Evolutionary conservation across 768 basidiomycete genomes (phyloP), one percentile per base, ranked within the genome.

Genomic region (Leccinum obscurum): DNA sequence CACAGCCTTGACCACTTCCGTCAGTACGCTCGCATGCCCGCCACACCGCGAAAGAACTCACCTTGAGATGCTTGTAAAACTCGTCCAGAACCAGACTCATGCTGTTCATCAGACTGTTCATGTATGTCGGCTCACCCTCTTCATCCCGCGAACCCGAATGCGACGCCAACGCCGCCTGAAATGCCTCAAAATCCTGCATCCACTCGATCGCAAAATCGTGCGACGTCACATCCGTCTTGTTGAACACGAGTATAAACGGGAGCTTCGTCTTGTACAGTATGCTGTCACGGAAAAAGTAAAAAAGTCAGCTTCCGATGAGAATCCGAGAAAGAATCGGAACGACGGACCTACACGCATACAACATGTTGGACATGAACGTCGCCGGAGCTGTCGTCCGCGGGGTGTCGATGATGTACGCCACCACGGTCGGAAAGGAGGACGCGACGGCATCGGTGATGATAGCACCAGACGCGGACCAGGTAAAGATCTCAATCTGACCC

Each of bases 331-430:
- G 37, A 37, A 52, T 17, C n/a, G 51, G 15, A 30, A 60, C 20
- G 44, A 46, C 64, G 59, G 59, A 90, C 91, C 92, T 94, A 82
- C 97, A 99, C 2, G 97, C 97, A 69, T 98, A 99, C 48, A 99
- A 82, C 97, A 99, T 99, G 76, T 99, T 99, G 20, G 89, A 92
- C 97, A 98, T 99, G 76, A 99, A 99, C 3, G 97, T 99, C 15
- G 96, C 94, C 0, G 97, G 97, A 0, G 93, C 87, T 0, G 90
- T 89, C 20, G 93, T 94, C 62, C 97, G 82, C 22, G 97, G 97
- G 4, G 97, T 99, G 75, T 99, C 97, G 66, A 99, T 93, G 62
- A 99, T 84, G 70, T 98, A 99, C 15, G 97, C 97, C 37, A 99
- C 87, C 35, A 96, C 93, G 2, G 97, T 89, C 6, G 97, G 97